A percentile compares a stretch with the other conserved stretches of the same genome.
phyloP scores from a whole-genome alignment of 345 rosid species.

The Erodium maritimum region DNA sequence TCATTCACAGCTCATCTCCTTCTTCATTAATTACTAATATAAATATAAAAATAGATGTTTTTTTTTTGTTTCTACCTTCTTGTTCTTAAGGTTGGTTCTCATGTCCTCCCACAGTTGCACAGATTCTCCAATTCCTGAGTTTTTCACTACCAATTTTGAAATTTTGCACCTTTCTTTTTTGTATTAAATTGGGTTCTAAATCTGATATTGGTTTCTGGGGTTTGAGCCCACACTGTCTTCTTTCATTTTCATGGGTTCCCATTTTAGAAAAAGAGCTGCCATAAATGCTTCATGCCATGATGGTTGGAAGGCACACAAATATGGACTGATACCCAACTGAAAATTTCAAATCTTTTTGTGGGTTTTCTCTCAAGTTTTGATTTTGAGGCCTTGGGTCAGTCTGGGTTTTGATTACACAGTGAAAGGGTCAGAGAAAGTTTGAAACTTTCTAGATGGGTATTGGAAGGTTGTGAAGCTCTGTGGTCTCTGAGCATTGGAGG shows the following conservation, averaged over 20 bases:
- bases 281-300: slow-evolving; percentile 1
- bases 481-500: too few species aligned
- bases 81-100: not conserved
- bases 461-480: too few species aligned
- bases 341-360: too few species aligned
- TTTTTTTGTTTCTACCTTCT: too few species aligned
- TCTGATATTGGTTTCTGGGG: not conserved
- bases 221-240: not conserved
- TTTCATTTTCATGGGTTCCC: not conserved
- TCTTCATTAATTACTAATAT: not conserved
- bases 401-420: too few species aligned
- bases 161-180: not conserved
- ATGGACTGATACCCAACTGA: slow-evolving; percentile 1
- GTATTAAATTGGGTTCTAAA: not conserved
- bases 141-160: not conserved
- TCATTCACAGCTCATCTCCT: not conserved
- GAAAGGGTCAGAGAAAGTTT: too few species aligned
- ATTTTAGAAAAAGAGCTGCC: not conserved
- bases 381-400: too few species aligned
- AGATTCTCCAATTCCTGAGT: slow-evolving; percentile 8
- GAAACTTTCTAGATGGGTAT: too few species aligned
- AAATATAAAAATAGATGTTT: too few species aligned
- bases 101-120: not conserved
- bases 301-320: not conserved
- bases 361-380: too few species aligned